Base-by-base conservation (phyloP, 2,329 filamentous ascomycete species). In the Colletotrichum spinosum region DNA sequence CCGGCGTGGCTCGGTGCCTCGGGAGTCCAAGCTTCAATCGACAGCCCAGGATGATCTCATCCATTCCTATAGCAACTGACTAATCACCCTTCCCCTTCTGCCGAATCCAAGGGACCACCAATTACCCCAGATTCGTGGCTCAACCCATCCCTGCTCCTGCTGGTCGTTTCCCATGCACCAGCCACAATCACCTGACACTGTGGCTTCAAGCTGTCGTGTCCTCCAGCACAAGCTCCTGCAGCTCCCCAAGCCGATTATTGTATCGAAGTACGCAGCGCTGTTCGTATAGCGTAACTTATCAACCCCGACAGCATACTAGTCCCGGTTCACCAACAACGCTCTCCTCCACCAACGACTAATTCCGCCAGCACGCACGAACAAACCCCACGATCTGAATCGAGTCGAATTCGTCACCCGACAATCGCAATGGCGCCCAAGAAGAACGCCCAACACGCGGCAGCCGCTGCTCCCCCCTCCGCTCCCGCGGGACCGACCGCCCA, bases 371-470 rank as follows among this genome's bases (percentile, higher is more conserved):
- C 46, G 8, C 51, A 57, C 59, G 39, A 41, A 41, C 17, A n/a
- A 10, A 17, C 25, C 44, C 13, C 44, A 6, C 11, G 10, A 10
- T 15, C n/a, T 2, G 15, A 46, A 46, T 2, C 5, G 5, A 25
- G 17, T 17, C 10, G 15, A 66, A 50, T 63, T 55, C 49, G 33
- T 3, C 33, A 6, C 49, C 33, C 49, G 25, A 52, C 25, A 25
- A 2, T 17, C 17, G 38, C 55, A 71, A 84, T 87, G 85, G 81
- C 84, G 53, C 81, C 84, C 49, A 88, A 86, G 78, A 83, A 81
- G 70, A 79, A 74, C 71, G 67, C 67, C 51, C 54, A 59, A 67
- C 57, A 72, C 12, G 51, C 61, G 38, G 58, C 41, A 37, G 58
- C 65, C 46, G 51, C 54, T 25, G 55, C 46, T 56, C 67, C 55